phyloP scores from a whole-genome alignment of 192 early-diverging fungal species.

The Entomortierella lignicola region DNA sequence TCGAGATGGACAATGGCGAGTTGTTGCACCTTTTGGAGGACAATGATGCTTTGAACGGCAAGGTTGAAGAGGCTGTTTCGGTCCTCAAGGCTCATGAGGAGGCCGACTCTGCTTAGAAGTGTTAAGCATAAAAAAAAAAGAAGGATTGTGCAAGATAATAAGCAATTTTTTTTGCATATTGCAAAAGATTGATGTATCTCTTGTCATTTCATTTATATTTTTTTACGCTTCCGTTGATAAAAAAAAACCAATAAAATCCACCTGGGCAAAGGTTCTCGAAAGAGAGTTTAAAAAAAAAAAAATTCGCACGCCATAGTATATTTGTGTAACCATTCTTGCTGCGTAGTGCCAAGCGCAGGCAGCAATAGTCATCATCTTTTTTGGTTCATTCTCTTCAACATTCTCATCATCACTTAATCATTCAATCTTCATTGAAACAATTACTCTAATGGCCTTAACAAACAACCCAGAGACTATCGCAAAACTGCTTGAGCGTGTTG shows the following conservation, averaged over 20 bases:
- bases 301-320: neutral
- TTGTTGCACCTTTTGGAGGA: constrained; percentile 89
- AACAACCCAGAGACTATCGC: constrained; percentile 8
- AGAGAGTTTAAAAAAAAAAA: constrained; percentile 15
- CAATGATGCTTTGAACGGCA: constrained; percentile 59
- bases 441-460: constrained; percentile 11
- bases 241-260: constrained; percentile 7
- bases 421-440: neutral
- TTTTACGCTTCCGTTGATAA: neutral
- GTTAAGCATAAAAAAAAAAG: neutral
- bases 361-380: neutral
- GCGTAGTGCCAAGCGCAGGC: too few species aligned
- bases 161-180: too few species aligned
- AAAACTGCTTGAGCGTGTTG: constrained; percentile 3
- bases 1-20: constrained; percentile 98
- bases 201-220: too few species aligned
- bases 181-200: too few species aligned
- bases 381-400: neutral
- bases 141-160: too few species aligned
- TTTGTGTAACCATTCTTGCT: too few species aligned
- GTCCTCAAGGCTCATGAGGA: constrained; percentile 36
- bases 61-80: constrained; percentile 34
- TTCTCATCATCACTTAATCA: too few species aligned
- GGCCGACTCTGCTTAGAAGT: constrained; percentile 13
- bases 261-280: constrained; percentile 30